Percentiles rank a stretch among this genome's conserved stretches.
Evolutionary conservation across 352 stramenopile genomes (phyloP).

Genomic region (Plasmopara viticola): DNA sequence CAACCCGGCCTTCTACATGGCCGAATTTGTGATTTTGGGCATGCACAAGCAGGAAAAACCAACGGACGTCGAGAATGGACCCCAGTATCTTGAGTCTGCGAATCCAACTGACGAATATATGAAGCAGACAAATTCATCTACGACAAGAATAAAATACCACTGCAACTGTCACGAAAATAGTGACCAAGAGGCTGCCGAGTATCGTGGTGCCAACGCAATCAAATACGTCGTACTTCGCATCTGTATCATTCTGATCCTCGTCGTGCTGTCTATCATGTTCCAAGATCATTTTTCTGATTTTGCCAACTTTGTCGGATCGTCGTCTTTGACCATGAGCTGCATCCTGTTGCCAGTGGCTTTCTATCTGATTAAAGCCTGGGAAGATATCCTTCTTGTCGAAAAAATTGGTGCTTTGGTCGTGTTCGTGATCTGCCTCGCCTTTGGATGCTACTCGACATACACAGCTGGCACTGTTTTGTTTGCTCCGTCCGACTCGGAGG

Average conservation of each 20-base stretch:
- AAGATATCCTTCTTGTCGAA: conserved; percentile 10
- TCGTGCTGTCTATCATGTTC: conserved; percentile 35
- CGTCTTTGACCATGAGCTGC: conserved; percentile 31
- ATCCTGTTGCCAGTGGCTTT: conserved; percentile 37
- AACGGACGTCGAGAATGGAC: conserved; percentile 21
- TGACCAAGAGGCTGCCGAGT: conserved; percentile 28
- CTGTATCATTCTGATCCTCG: conserved; percentile 35
- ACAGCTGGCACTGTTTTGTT: conserved; percentile 41
- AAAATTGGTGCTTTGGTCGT: conserved; percentile 21
- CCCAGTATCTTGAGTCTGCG: conserved; percentile 21
- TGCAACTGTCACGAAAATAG: conserved; percentile 33
- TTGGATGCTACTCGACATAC: conserved; percentile 44
- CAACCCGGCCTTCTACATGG: conserved; percentile 40
- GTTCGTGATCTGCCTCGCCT: conserved; percentile 25
- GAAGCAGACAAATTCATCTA: conserved; percentile 14
- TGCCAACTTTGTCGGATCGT: conserved; percentile 41
- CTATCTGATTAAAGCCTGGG: conserved; percentile 31
- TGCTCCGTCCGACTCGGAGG: conserved; percentile 19
- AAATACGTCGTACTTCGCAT: conserved; percentile 40
- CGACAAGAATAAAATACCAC: conserved; percentile 28
- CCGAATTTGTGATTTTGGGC: conserved; percentile 37
- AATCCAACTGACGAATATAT: conserved; percentile 18
- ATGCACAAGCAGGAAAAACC: conserved; percentile 35
- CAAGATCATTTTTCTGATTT: conserved; percentile 44
- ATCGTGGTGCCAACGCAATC: conserved; percentile 21